Conservation (phyloP, 495 filamentous ascomycete genomes). For the Aspergillus olivimuriae region DNA sequence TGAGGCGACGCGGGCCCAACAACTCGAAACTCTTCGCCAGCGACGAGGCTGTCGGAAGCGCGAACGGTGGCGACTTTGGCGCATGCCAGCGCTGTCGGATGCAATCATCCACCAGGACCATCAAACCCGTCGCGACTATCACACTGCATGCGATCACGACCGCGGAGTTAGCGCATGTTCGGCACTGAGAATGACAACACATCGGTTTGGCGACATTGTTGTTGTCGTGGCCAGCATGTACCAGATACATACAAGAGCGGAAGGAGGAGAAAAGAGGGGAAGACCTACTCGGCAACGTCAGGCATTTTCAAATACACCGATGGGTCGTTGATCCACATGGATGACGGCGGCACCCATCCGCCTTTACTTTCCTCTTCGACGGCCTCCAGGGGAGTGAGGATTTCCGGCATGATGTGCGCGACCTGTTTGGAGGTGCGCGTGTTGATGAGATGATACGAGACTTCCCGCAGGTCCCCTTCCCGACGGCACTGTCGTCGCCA, state of each 20-base stretch:
- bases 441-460: slow-evolving; percentile 74
- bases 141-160: slow-evolving; percentile 56
- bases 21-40: slow-evolving; percentile 57
- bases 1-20: slow-evolving; percentile 63
- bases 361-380: slow-evolving; percentile 71
- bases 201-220: too few relatives aligned
- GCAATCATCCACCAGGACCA: slow-evolving; percentile 86
- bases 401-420: slow-evolving; percentile 82
- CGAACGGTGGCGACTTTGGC: slow-evolving; percentile 52
- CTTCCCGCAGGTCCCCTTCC: slow-evolving; percentile 50
- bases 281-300: slow-evolving; percentile 89
- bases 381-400: slow-evolving; percentile 60
- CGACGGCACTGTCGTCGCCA: slow-evolving; percentile 73
- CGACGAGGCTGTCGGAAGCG: slow-evolving; percentile 49
- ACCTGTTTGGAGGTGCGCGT: slow-evolving; percentile 55
- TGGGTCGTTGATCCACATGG: slow-evolving; percentile 79
- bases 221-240: too few relatives aligned
- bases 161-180: slow-evolving; percentile 17
- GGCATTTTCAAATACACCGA: slow-evolving; percentile 57
- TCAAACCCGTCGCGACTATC: slow-evolving; percentile 83
- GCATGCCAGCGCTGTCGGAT: slow-evolving; percentile 75
- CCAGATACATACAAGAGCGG: not conserved
- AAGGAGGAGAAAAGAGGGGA: not conserved
- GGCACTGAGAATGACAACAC: too few relatives aligned
- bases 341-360: slow-evolving; percentile 87